Base-by-base conservation (phyloP, 2,329 filamentous ascomycete genomes). In the Pyrenochaeta sp. region DNA sequence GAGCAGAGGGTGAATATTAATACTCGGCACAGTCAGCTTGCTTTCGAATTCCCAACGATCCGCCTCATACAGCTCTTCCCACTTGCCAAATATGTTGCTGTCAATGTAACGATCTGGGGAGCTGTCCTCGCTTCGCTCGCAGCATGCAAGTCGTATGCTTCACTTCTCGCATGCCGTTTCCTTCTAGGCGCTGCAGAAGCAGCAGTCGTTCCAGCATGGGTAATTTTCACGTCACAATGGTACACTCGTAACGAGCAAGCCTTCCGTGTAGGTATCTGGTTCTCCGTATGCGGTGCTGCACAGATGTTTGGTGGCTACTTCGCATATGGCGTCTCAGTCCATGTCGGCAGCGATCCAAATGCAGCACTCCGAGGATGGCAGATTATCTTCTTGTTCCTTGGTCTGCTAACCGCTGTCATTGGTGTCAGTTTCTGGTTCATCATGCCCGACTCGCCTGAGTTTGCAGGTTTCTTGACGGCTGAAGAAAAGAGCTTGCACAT, bases 161-260 rank as follows among this genome's bases (percentile, higher is more conserved):
- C 80, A 0, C 71, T 85, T 11, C 77, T 83, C 4, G 75, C 78
- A 7, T 78, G 81, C 1, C 77, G 83, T 6, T 77, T 83, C 11
- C 65, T 86, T 0, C 73, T 85, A 0, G 83, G 83, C 12, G 78
- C 78, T 37, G 84, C 85, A 51, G 84, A 86, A 64, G 76, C 65
- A 10, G 59, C 65, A 7, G 60, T 69, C n/a, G 61, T 58, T 1
- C 86, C 86, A 1, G 81, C 80, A 0, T 86, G 88, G 54, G 86
- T 89, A 78, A 72, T 89, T 1, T 85, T 89, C 31, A 88, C 86
- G 0, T 81, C 81, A 4, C 88, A 88, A 85, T 90, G 85, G 82
- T 85, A 87, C 61, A 87, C 85, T 1, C 78, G 85, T 9, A 77
- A 79, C 2, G 84, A 90, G 62, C 87, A 89, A 61, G 85, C 87